phyloP scores from a whole-genome alignment of 768 basidiomycete species.

The Suillus placidus region DNA sequence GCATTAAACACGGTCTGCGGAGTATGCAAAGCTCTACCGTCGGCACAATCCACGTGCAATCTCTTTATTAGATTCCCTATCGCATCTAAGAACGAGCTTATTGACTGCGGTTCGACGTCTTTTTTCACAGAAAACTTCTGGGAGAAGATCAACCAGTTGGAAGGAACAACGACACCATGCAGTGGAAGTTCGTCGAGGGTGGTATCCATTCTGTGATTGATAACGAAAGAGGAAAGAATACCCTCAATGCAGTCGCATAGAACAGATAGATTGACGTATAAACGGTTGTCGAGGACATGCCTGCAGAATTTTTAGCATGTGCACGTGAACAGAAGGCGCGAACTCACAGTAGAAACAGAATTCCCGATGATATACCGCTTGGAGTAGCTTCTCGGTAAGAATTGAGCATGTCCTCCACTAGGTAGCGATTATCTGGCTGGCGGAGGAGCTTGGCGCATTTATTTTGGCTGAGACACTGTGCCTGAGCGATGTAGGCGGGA shows the following conservation, averaged over 20 bases:
- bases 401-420: slow-evolving; percentile 38
- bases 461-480: slow-evolving; percentile 22
- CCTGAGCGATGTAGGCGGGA: slow-evolving; percentile 36
- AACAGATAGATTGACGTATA: slow-evolving; percentile 48
- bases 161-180: slow-evolving; percentile 55
- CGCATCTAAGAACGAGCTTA: slow-evolving; percentile 16
- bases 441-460: slow-evolving; percentile 10
- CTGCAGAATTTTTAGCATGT: slow-evolving; percentile 31
- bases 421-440: slow-evolving; percentile 21
- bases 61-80: slow-evolving; percentile 30
- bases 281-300: slow-evolving; percentile 39
- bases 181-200: slow-evolving; percentile 21
- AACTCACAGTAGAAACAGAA: slow-evolving; percentile 20
- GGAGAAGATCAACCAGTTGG: slow-evolving; percentile 48
- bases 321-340: not conserved
- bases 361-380: slow-evolving; percentile 37
- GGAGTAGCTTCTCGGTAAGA: slow-evolving; percentile 29
- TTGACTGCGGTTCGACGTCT: slow-evolving; percentile 7
- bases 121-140: slow-evolving; percentile 20
- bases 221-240: slow-evolving; percentile 45
- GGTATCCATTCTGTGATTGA: slow-evolving; percentile 35
- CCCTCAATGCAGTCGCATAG: slow-evolving; percentile 57
- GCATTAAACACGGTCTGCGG: not conserved
- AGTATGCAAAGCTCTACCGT: slow-evolving; percentile 24
- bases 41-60: slow-evolving; percentile 32